These are phyloP conservation scores for Leptodontidium sp. DNA, from an alignment of 2,329 filamentous ascomycete genomes.

Conservation along the genomic window DNA sequence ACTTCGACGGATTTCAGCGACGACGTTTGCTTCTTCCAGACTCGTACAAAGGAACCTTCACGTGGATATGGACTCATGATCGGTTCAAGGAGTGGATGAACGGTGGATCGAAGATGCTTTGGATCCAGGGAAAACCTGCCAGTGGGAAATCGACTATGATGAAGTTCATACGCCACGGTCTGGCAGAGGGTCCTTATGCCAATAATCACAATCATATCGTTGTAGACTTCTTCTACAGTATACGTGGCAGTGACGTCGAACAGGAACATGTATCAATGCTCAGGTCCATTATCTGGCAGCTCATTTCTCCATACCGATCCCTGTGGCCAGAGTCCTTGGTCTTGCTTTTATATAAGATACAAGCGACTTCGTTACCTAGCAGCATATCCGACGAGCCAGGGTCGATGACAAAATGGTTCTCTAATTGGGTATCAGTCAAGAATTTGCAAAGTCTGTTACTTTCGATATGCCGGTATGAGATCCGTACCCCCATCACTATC, in stretches of 20 bases:
- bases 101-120: background rate
- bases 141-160: constrained; percentile 4
- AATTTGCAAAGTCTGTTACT: background rate
- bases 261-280: constrained; percentile 2
- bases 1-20: background rate
- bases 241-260: background rate
- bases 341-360: too few relatives aligned
- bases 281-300: background rate
- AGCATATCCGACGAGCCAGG: background rate
- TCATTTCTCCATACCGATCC: background rate
- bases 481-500: background rate
- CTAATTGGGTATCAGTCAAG: background rate
- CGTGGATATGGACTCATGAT: background rate
- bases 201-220: background rate
- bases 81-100: background rate
- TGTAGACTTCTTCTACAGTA: background rate
- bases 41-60: background rate
- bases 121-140: constrained; percentile 3
- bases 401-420: background rate
- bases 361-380: too few relatives aligned
- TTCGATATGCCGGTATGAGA: background rate
- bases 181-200: background rate
- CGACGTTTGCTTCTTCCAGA: background rate
- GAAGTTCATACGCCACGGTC: background rate
- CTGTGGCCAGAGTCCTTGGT: background rate